Percentiles rank a stretch among this genome's conserved stretches.
These are phyloP conservation scores for Cryphonectria carpinicola DNA, from an alignment of 2,329 filamentous ascomycete species.

Conservation along the genomic window DNA sequence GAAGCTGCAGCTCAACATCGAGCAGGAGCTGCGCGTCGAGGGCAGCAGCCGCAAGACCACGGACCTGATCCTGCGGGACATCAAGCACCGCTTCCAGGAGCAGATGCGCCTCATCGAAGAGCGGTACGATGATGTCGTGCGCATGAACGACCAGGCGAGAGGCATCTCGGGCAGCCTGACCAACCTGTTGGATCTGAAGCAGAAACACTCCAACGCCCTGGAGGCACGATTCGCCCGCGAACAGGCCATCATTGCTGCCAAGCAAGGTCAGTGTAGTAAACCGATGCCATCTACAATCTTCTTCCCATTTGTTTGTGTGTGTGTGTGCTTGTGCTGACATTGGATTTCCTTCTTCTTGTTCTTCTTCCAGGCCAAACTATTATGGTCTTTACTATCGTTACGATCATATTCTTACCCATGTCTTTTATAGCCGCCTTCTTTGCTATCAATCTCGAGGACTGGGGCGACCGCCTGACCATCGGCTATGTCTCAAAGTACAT, in stretches of 20 bases:
- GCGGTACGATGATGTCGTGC: slow-evolving; percentile 60
- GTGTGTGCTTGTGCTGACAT: too few species aligned
- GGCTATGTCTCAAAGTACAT: slow-evolving; percentile 37
- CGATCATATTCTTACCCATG: slow-evolving; percentile 49
- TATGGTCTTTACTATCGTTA: slow-evolving; percentile 51
- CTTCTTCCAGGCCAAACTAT: slow-evolving; percentile 42
- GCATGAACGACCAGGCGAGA: slow-evolving; percentile 65
- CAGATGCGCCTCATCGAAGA: slow-evolving; percentile 61
- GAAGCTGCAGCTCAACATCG: slow-evolving; percentile 50
- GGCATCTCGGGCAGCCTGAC: slow-evolving; percentile 63
- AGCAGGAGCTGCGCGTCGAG: slow-evolving; percentile 38
- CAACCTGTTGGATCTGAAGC: slow-evolving; percentile 68
- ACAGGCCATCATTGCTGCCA: slow-evolving; percentile 63
- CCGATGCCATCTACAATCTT: not conserved
- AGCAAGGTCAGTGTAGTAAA: slow-evolving; percentile 38
- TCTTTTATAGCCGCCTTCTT: slow-evolving; percentile 49
- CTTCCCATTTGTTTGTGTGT: too few species aligned
- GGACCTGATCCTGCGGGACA: slow-evolving; percentile 30
- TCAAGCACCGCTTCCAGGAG: slow-evolving; percentile 58
- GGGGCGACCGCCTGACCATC: slow-evolving; percentile 39
- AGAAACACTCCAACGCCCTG: slow-evolving; percentile 70
- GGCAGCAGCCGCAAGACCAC: slow-evolving; percentile 28
- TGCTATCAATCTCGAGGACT: slow-evolving; percentile 52
- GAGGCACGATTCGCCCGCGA: slow-evolving; percentile 66
- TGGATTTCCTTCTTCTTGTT: not conserved